phyloP scores from a whole-genome alignment of 2,329 filamentous ascomycete genomes.

The Beauveria bassiana region DNA sequence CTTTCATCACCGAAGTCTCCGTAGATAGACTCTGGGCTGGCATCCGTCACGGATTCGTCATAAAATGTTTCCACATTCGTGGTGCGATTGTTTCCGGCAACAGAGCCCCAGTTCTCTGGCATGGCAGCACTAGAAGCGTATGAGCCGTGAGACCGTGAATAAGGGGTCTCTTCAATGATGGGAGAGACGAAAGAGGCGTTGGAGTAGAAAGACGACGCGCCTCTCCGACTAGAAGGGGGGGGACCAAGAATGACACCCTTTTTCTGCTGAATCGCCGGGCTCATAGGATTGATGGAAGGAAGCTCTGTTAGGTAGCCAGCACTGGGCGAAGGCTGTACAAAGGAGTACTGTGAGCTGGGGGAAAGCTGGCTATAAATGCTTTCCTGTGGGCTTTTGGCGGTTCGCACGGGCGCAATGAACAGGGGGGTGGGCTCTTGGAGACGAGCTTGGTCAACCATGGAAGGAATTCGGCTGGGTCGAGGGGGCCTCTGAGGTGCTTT shows the following conservation, averaged over 20 bases:
- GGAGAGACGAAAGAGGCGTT: slow-evolving; percentile 62
- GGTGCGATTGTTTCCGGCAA: slow-evolving; percentile 33
- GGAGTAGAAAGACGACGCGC: slow-evolving; percentile 58
- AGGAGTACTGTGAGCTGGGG: neutral
- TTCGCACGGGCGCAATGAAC: slow-evolving; percentile 29
- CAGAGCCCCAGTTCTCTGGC: slow-evolving; percentile 57
- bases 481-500: slow-evolving; percentile 50
- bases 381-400: slow-evolving; percentile 28
- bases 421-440: slow-evolving; percentile 48
- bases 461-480: slow-evolving; percentile 52
- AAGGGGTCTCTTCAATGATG: slow-evolving; percentile 63
- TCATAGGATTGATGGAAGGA: slow-evolving; percentile 32
- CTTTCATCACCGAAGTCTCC: slow-evolving; percentile 47
- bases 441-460: slow-evolving; percentile 48
- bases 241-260: slow-evolving; percentile 50
- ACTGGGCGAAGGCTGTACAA: slow-evolving; percentile 32
- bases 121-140: slow-evolving; percentile 67
- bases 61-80: slow-evolving; percentile 41
- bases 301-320: slow-evolving; percentile 52
- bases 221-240: slow-evolving; percentile 52
- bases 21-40: slow-evolving; percentile 30
- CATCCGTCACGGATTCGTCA: slow-evolving; percentile 42
- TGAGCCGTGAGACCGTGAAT: slow-evolving; percentile 51
- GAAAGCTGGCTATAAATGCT: slow-evolving; percentile 15
- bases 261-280: slow-evolving; percentile 26